These are phyloP conservation scores for Mycena alexandri DNA, from an alignment of 768 basidiomycete species.

Conservation along the genomic window DNA sequence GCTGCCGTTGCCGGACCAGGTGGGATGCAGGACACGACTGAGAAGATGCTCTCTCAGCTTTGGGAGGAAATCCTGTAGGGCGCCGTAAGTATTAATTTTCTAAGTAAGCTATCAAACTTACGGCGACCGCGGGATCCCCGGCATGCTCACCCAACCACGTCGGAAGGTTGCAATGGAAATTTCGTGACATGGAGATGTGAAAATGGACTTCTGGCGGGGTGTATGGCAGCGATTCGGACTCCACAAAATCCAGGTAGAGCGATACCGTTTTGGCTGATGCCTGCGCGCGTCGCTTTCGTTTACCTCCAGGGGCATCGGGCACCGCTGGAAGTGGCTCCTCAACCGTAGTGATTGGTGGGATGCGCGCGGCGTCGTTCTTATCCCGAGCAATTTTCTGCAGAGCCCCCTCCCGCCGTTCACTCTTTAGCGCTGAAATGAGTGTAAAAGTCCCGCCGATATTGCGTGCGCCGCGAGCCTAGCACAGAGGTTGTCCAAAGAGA, in stretches of 20 bases:
- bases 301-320: background rate
- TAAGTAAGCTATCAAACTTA: too few relatives aligned
- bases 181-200: slow-evolving; percentile 39
- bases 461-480: too few relatives aligned
- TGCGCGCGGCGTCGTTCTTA: background rate
- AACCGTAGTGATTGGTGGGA: background rate
- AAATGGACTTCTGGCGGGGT: slow-evolving; percentile 35
- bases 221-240: slow-evolving; percentile 13
- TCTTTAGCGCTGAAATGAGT: too few relatives aligned
- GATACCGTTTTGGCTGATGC: background rate
- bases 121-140: slow-evolving; percentile 44
- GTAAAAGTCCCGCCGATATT: too few relatives aligned
- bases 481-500: too few relatives aligned
- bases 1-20: slow-evolving; percentile 43
- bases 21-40: slow-evolving; percentile 39
- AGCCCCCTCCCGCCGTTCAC: slow-evolving; percentile 30
- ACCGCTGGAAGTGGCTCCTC: background rate
- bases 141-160: slow-evolving; percentile 6
- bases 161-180: slow-evolving; percentile 6
- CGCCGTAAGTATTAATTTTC: background rate
- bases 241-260: slow-evolving; percentile 6
- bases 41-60: slow-evolving; percentile 48
- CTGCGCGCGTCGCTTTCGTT: slow-evolving; percentile 4
- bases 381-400: slow-evolving; percentile 24
- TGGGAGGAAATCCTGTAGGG: slow-evolving; percentile 44